Conservation (phyloP, 148 eudicot species). For the Chenopodium quinoa region DNA sequence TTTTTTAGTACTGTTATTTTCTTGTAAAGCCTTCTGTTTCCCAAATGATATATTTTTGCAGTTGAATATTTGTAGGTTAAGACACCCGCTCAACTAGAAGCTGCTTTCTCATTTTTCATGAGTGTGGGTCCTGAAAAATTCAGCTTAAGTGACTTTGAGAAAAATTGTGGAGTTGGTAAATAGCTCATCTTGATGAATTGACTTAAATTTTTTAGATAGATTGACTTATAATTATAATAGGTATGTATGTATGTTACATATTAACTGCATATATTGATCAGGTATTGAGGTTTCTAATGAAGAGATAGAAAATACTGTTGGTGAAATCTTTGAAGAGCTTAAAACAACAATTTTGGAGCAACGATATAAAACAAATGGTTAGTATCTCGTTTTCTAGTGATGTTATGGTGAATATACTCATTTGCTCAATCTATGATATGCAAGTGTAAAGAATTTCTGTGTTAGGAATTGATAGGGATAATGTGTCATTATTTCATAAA, state of each 20-base stretch:
- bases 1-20: not conserved
- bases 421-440: not conserved
- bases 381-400: slow-evolving; percentile 1
- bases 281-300: slow-evolving; percentile 81
- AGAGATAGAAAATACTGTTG: slow-evolving; percentile 54
- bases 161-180: slow-evolving; percentile 93
- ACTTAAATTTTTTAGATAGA: not conserved
- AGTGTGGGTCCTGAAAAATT: slow-evolving; percentile 55
- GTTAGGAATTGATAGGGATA: not conserved
- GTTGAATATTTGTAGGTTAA: slow-evolving; percentile 54
- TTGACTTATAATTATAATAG: no score
- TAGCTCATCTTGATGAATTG: slow-evolving; percentile 10
- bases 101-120: slow-evolving; percentile 75
- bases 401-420: not conserved
- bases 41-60: not conserved
- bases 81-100: slow-evolving; percentile 87
- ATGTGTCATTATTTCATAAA: not conserved
- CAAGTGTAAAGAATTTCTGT: not conserved
- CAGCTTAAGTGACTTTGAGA: slow-evolving; percentile 61
- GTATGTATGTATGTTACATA: not conserved
- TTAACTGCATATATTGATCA: slow-evolving; percentile 17
- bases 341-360: slow-evolving; percentile 66
- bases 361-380: slow-evolving; percentile 81
- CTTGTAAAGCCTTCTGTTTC: not conserved
- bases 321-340: slow-evolving; percentile 66